These are phyloP conservation scores for Collybiopsis confluens DNA, from an alignment of 768 basidiomycete species.

Conservation along the genomic window DNA sequence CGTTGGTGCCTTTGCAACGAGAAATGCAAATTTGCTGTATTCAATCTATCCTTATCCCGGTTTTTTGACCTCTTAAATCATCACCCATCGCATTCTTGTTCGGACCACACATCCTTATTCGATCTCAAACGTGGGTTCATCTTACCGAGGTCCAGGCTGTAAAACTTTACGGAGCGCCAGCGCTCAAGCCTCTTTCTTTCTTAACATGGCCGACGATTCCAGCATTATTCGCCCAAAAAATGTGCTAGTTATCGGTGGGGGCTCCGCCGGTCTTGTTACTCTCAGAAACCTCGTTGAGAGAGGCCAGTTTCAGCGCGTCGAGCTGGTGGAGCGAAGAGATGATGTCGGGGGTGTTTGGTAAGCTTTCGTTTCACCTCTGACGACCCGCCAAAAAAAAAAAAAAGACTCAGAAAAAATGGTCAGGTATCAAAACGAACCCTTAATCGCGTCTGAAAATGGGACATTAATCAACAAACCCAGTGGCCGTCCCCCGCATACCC, in stretches of 20 bases:
- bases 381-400: too few relatives aligned
- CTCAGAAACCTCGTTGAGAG: conserved; percentile 39
- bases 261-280: conserved; percentile 43
- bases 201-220: background rate
- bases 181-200: background rate
- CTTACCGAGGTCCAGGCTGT: background rate
- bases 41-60: too few relatives aligned
- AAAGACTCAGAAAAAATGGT: background rate
- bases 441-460: background rate
- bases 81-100: too few relatives aligned
- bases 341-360: conserved; percentile 47
- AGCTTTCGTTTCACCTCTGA: background rate
- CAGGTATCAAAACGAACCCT: background rate
- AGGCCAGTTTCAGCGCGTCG: conserved; percentile 38
- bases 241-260: conserved; percentile 44
- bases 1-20: too few relatives aligned
- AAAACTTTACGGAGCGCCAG: too few relatives aligned
- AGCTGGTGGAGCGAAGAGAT: conserved; percentile 41
- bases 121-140: too few relatives aligned
- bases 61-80: too few relatives aligned
- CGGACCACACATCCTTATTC: too few relatives aligned
- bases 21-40: too few relatives aligned
- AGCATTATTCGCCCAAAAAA: conserved; percentile 17
- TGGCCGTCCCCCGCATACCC: conserved; percentile 48
- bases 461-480: conserved; percentile 12